Evolutionary conservation across 345 rosid genomes (phyloP), one percentile per base, ranked within the genome.

Genomic region (Barbarea vulgaris): DNA sequence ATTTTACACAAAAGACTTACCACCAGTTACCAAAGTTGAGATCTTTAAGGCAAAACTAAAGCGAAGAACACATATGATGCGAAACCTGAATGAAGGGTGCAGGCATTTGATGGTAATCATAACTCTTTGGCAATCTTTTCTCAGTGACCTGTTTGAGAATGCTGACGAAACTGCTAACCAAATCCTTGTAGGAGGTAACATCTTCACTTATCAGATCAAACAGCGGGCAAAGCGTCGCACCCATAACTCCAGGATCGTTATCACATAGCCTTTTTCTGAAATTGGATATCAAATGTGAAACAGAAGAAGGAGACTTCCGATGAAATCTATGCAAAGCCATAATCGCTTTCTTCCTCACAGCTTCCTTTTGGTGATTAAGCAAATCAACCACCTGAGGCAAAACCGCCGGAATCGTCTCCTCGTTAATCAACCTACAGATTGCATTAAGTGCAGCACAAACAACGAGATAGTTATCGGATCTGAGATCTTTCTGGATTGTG

Each of bases 191-290:
- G 19, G 94, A 85, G 64, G 57, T 87, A 48, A 81, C 93, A 82
- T 95, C 99, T 25, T 58, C 74, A 13, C 87, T 81, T 18, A 92
- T 84, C 13, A 90, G 90, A 83, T 95, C 98, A 79, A 95, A 90
- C 33, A 95, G 88, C 1, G 99, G 99, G 59, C 93, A 95, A 24
- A 92, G 94, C 3, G 99, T 90, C 12, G 99, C 99, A 33, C 99
- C 99, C 99, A 95, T 95, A 41, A 95, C 99, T 19, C 99, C 99
- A 2, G 98, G 97, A 82, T 95, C 99, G 50, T 87, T 95, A 69
- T 95, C 99, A 61, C 90, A 90, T 42, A 95, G 84, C 79, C 86
- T 89, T 97, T 93, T 92, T 62, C 99, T 87, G 73, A 95, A 95
- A 82, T 90, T 92, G 50, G 99, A 87, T 44, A 88, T 28, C 53